phyloP scores from a whole-genome alignment of 306 rosid genomes.

The Ochetophila trinervis region DNA sequence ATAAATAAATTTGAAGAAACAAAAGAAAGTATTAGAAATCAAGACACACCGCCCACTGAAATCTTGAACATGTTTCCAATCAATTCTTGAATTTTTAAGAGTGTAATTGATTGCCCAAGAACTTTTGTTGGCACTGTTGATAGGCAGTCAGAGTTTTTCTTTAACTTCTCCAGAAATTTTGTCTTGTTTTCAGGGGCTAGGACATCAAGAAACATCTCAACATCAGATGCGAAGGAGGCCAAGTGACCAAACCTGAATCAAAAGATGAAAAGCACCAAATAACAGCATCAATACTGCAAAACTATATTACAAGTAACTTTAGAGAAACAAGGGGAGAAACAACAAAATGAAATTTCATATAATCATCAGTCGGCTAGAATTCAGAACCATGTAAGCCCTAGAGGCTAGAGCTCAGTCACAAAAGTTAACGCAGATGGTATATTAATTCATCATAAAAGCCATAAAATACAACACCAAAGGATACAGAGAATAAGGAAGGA shows the following conservation, averaged over 20 bases:
- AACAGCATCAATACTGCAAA: constrained; percentile 8
- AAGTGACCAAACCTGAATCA: constrained; percentile 87
- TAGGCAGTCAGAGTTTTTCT: constrained; percentile 31
- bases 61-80: constrained; percentile 44
- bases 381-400: neutral
- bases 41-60: constrained; percentile 61
- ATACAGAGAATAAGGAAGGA: neutral
- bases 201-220: constrained; percentile 68
- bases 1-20: neutral
- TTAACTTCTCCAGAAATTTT: constrained; percentile 56
- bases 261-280: constrained; percentile 28
- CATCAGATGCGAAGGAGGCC: constrained; percentile 75
- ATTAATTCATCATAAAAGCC: neutral
- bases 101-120: constrained; percentile 72
- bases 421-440: constrained; percentile 14
- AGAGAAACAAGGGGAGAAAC: neutral
- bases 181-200: constrained; percentile 61
- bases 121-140: constrained; percentile 48
- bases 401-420: constrained; percentile 1
- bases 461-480: neutral
- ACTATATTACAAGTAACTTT: neutral
- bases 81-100: constrained; percentile 66
- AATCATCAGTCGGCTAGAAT: constrained; percentile 1
- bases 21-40: constrained; percentile 2
- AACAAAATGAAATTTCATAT: neutral